Base-by-base conservation (phyloP, 2,329 filamentous ascomycete species). In the Cladosporium halotolerans region DNA sequence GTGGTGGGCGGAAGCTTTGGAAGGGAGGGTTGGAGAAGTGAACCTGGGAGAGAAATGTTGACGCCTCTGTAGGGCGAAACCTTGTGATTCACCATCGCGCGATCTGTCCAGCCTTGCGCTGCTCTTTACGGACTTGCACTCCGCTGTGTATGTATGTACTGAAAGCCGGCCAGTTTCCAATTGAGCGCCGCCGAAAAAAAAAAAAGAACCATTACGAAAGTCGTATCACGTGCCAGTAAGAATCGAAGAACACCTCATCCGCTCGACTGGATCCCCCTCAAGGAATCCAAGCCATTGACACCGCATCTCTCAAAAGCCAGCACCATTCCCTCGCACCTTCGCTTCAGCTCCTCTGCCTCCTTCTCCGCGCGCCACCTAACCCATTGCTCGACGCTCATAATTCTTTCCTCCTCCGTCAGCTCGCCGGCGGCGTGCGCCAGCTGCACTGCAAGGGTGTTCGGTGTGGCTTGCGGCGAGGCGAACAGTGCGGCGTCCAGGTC, bases 371-470 rank as follows among this genome's bases (percentile, higher is more conserved):
- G 91, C 70, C 85, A 81, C 54, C 84, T 76, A 38, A 99, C 86
- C 89, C 92, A 99, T 69, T 96, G 84, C 68, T 96, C 89, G 0
- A 97, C 89, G 4, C 84, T 92, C 91, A 99, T 96, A 36, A 79
- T 76, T 74, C 86, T 90, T 73, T 97, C 93, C 0, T 84, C 81
- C 50, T 79, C 86, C 2, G 81, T 85, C 50, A 99, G 72, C 11
- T 80, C 80, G 0, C 76, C 76, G 10, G 81, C 82, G 74, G 63
- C 84, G 78, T 59, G 70, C 66, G 61, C 54, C 14, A 68, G 60
- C 19, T 66, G 62, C 19, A 59, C 54, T 0, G 52, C 58, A 4
- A 67, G 45, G 1, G 55, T 54, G 5, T 59, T 59, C 9, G 64
- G 64, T 1, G 60, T 61, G 33, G 62, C 45, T 23, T 62, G 58